Evolutionary conservation across 2,329 filamentous ascomycete genomes (phyloP).

Genomic region (Alternaria brassicae): DNA sequence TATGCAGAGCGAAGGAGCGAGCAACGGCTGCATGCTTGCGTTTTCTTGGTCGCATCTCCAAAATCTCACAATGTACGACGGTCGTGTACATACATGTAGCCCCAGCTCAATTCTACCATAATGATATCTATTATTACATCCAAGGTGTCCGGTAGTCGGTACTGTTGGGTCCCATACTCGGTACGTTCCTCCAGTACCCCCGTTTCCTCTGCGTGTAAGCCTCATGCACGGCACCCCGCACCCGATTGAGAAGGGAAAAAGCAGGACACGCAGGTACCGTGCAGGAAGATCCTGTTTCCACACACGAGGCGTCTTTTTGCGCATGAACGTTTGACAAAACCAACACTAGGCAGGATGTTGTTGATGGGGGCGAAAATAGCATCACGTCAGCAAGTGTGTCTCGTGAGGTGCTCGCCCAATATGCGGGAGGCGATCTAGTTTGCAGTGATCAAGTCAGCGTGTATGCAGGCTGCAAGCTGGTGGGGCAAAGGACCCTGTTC

Average conservation of each 20-base stretch:
- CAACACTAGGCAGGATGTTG: neutral
- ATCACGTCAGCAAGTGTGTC: constrained; percentile 1
- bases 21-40: constrained; percentile 1
- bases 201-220: neutral
- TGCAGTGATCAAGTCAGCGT: neutral
- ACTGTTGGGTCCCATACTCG: neutral
- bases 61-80: neutral
- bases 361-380: neutral
- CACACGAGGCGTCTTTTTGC: neutral
- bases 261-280: neutral
- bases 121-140: neutral
- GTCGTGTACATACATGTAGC: neutral
- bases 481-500: neutral
- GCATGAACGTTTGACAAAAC: neutral
- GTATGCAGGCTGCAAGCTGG: neutral
- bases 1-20: neutral
- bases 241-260: neutral
- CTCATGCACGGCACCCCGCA: constrained; percentile 3
- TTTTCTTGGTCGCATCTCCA: neutral
- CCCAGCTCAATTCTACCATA: neutral
- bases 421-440: neutral
- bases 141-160: neutral
- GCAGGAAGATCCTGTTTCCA: neutral
- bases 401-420: neutral
- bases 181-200: neutral